Percentiles rank a stretch among this genome's conserved stretches.
Conservation (phyloP, 2,329 filamentous ascomycete species). For the Paramyrothecium sp. region DNA sequence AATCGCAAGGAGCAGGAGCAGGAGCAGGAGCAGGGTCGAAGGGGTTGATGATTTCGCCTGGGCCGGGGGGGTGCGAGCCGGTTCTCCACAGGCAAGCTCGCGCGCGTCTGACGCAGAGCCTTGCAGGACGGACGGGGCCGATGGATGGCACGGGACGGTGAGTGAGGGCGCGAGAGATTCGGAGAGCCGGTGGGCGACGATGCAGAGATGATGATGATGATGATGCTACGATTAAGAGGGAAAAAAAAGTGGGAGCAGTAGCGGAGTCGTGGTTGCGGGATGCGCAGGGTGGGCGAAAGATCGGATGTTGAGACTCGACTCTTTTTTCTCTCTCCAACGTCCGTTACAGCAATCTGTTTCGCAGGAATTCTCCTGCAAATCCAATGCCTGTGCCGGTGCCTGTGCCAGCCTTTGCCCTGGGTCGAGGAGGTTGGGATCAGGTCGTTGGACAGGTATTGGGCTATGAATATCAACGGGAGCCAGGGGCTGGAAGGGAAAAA, state of each 20-base stretch:
- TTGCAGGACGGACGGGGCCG: no score
- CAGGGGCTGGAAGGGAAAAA: background rate
- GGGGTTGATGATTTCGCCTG: background rate
- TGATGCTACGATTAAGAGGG: background rate
- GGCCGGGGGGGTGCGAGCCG: background rate
- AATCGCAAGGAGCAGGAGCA: background rate
- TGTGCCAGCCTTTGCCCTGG: background rate
- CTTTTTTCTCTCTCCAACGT: no score
- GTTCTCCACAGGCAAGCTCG: background rate
- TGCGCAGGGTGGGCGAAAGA: no score
- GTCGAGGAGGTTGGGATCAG: background rate
- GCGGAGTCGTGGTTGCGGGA: background rate
- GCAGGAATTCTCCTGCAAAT: background rate
- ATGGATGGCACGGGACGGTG: no score
- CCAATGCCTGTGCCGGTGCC: background rate
- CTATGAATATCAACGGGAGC: background rate
- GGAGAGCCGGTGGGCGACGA: background rate
- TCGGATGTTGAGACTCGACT: no score
- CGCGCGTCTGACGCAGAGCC: no score
- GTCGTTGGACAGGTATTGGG: background rate
- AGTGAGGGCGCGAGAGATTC: background rate
- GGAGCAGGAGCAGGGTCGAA: background rate
- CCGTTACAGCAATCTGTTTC: background rate
- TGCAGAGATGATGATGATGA: background rate
- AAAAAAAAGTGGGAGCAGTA: background rate